Evolutionary conservation across 208 protist species (phyloP).

Genomic region (Blastocrithidia nonstop): DNA sequence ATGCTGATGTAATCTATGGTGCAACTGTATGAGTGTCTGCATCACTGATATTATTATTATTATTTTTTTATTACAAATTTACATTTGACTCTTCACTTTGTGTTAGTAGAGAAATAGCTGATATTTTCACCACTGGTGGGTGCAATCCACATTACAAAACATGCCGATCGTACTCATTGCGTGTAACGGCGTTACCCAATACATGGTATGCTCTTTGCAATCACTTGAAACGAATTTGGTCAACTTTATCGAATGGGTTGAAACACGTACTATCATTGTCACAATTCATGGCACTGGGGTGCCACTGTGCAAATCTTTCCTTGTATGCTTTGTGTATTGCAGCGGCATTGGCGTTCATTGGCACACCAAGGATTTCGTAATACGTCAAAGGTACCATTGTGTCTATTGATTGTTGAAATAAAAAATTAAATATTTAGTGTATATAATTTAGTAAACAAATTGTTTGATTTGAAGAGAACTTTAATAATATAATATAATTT

Average conservation of each 20-base stretch:
- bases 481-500: no score
- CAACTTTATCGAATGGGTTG: constrained; percentile 1
- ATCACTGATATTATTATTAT: no score
- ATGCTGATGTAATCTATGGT: no score
- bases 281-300: constrained; percentile 9
- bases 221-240: constrained; percentile 1
- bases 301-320: constrained; percentile 4
- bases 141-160: background rate
- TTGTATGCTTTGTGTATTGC: constrained; percentile 7
- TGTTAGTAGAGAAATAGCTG: no score
- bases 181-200: constrained; percentile 5
- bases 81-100: no score
- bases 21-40: no score
- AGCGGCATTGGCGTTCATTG: constrained; percentile 5
- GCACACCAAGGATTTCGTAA: constrained; percentile 13
- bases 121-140: no score
- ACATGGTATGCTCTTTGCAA: constrained; percentile 4
- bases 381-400: constrained; percentile 5
- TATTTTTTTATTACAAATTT: no score
- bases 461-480: no score
- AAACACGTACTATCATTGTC: constrained; percentile 14
- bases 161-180: constrained; percentile 7
- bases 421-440: no score
- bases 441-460: no score
- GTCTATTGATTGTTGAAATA: constrained; percentile 1